Conservation (phyloP, 345 rosid genomes). For the Gossypium longicalyx region DNA sequence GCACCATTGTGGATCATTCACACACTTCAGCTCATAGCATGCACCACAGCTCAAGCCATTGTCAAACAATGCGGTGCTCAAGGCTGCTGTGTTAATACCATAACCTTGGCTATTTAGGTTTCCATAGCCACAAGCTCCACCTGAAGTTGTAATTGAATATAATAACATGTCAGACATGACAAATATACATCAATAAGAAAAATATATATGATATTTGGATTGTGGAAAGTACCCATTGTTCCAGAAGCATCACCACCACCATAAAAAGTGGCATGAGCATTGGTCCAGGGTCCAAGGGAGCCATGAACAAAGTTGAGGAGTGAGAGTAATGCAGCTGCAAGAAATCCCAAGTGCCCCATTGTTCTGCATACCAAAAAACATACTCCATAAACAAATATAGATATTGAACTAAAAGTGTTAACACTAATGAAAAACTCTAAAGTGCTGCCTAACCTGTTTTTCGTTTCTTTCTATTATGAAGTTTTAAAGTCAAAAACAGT, state of each 20-base stretch:
- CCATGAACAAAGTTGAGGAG: constrained; percentile 30
- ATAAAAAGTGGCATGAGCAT: constrained; percentile 80
- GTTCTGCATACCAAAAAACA: constrained; percentile 12
- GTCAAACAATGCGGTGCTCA: constrained; percentile 67
- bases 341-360: constrained; percentile 27
- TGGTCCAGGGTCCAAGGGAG: constrained; percentile 50
- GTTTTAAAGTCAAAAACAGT: no score
- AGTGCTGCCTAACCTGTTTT: no score
- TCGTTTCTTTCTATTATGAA: no score
- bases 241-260: constrained; percentile 88
- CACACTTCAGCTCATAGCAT: constrained; percentile 58
- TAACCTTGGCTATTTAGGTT: constrained; percentile 68
- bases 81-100: constrained; percentile 71
- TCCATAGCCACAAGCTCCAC: constrained; percentile 85
- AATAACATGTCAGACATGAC: neutral
- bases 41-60: constrained; percentile 70
- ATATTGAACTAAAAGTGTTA: neutral
- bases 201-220: neutral
- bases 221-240: constrained; percentile 50
- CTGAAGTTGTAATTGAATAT: constrained; percentile 18
- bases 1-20: constrained; percentile 77
- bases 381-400: neutral
- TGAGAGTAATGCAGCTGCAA: constrained; percentile 27
- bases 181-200: neutral
- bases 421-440: neutral